Conservation (phyloP, 2,329 filamentous ascomycete species). For the Penicillium sp. region DNA sequence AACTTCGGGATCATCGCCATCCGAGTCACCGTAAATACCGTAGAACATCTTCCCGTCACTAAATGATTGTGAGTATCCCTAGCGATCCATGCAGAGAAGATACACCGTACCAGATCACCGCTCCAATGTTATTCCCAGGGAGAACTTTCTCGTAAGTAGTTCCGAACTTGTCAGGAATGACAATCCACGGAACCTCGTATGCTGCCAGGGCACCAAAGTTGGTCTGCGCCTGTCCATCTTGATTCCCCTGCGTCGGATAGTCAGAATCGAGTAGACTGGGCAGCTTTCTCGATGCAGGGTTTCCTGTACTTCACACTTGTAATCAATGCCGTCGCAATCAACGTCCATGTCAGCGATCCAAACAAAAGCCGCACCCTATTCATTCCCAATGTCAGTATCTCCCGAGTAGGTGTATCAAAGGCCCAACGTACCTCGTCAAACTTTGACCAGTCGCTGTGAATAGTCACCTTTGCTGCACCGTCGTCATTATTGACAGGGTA, state of each 20-base stretch:
- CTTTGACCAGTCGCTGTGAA: slow-evolving; percentile 28
- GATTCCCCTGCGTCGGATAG: slow-evolving; percentile 23
- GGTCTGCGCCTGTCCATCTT: slow-evolving; percentile 25
- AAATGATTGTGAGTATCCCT: no score
- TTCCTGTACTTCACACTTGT: slow-evolving; percentile 28
- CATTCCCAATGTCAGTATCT: neutral
- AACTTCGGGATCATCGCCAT: slow-evolving; percentile 29
- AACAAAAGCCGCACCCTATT: slow-evolving; percentile 29
- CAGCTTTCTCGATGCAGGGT: neutral
- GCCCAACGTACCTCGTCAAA: slow-evolving; percentile 22
- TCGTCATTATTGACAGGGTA: slow-evolving; percentile 24
- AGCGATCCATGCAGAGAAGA: no score
- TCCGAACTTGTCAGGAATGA: slow-evolving; percentile 31
- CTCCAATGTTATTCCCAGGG: slow-evolving; percentile 30
- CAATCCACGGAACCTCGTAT: slow-evolving; percentile 33
- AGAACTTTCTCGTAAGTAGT: slow-evolving; percentile 17
- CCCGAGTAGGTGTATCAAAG: neutral
- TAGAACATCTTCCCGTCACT: slow-evolving; percentile 36
- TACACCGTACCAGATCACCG: slow-evolving; percentile 30
- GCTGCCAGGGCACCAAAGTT: slow-evolving; percentile 33
- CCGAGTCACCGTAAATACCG: slow-evolving; percentile 33
- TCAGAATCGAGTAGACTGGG: neutral
- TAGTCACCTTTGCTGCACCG: slow-evolving; percentile 23
- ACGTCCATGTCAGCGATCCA: slow-evolving; percentile 36
- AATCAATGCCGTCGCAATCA: slow-evolving; percentile 33